These are phyloP conservation scores for Artomyces pyxidatus DNA, from an alignment of 768 basidiomycete genomes.

Conservation along the genomic window DNA sequence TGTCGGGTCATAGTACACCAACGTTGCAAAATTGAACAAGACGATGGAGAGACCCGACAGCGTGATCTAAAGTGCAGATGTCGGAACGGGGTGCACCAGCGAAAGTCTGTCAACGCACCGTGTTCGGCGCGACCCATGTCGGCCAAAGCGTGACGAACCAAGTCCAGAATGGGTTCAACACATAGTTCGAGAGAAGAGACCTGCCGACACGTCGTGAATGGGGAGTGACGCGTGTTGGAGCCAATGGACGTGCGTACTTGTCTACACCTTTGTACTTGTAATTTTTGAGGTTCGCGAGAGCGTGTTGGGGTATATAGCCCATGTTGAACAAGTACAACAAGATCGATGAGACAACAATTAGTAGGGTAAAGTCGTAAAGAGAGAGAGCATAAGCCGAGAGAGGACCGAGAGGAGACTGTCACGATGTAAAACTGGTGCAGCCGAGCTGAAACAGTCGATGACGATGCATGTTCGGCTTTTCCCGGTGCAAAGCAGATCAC, in stretches of 20 bases:
- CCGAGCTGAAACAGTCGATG: too few species aligned
- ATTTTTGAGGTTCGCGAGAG: constrained; percentile 67
- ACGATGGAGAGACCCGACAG: constrained; percentile 78
- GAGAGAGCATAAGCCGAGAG: not conserved
- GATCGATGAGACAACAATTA: not conserved
- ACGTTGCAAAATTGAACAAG: constrained; percentile 72
- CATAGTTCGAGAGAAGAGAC: constrained; percentile 66
- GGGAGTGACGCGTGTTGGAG: too few species aligned
- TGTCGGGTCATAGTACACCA: constrained; percentile 77
- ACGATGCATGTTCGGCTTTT: too few species aligned
- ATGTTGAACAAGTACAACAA: constrained; percentile 24
- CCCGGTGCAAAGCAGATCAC: too few species aligned
- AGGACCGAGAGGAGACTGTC: not conserved
- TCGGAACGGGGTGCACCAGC: not conserved
- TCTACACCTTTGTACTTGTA: constrained; percentile 80
- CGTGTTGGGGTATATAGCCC: constrained; percentile 57
- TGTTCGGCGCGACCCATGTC: constrained; percentile 78
- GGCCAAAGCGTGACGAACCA: constrained; percentile 91
- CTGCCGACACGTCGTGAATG: constrained; percentile 27
- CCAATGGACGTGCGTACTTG: too few species aligned
- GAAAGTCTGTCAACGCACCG: constrained; percentile 43
- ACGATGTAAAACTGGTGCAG: too few species aligned
- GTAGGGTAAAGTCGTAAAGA: not conserved
- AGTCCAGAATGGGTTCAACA: constrained; percentile 83
- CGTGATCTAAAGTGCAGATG: constrained; percentile 57